These are phyloP conservation scores for Colletotrichum plurivorum DNA, from an alignment of 2,329 filamentous ascomycete genomes.

Conservation along the genomic window DNA sequence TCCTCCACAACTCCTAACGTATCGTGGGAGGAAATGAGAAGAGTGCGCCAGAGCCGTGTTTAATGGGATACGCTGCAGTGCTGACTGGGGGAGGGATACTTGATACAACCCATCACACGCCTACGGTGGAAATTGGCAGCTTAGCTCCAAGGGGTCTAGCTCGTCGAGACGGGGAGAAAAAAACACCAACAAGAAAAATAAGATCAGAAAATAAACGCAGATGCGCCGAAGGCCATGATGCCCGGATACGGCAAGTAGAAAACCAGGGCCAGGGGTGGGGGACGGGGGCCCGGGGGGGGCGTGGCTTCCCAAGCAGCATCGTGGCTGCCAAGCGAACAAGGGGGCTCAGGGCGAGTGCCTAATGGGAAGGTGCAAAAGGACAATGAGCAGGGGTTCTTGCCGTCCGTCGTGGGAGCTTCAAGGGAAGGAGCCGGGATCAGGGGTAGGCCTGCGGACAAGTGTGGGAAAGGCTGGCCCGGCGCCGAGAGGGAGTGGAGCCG, in stretches of 20 bases:
- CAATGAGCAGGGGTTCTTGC: conserved; percentile 8
- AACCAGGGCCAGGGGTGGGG: background rate
- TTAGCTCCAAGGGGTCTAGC: conserved; percentile 26
- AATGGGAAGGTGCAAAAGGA: conserved; percentile 33
- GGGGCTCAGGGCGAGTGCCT: conserved; percentile 11
- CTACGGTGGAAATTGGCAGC: conserved; percentile 17
- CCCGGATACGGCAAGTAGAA: conserved; percentile 31
- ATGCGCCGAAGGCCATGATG: conserved; percentile 24
- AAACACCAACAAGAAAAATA: conserved; percentile 3
- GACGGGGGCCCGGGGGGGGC: background rate
- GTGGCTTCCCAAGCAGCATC: conserved; percentile 16
- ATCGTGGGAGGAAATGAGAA: conserved; percentile 25
- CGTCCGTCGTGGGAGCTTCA: conserved; percentile 8
- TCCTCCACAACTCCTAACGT: background rate
- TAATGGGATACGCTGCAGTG: conserved; percentile 20
- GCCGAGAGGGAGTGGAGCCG: background rate
- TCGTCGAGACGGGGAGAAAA: background rate
- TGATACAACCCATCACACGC: background rate
- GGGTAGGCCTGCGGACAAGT: background rate
- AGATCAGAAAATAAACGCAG: conserved; percentile 13
- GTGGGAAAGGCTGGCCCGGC: background rate
- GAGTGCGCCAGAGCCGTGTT: conserved; percentile 32
- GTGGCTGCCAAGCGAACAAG: conserved; percentile 35
- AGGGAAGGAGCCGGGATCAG: conserved; percentile 15
- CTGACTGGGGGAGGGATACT: too few species aligned